phyloP scores from a whole-genome alignment of 805 yeast species.

The Saccharomycopsis vini region DNA sequence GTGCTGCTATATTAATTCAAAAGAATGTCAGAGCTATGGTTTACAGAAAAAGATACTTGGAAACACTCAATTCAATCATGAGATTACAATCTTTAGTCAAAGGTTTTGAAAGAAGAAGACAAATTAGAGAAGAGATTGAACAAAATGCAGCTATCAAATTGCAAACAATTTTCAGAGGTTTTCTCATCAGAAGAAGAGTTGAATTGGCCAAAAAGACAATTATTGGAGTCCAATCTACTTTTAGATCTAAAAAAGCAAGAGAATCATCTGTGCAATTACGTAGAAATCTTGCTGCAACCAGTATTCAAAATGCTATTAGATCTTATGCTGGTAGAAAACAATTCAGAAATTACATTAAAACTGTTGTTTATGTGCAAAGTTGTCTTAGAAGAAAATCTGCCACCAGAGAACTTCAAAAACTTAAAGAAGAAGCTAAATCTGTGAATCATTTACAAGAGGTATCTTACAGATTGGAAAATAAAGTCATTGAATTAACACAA shows the following conservation, averaged over 20 bases:
- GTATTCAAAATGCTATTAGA: slow-evolving; percentile 68
- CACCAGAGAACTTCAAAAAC: slow-evolving; percentile 45
- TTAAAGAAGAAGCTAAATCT: slow-evolving; percentile 85
- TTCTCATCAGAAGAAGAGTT: slow-evolving; percentile 35
- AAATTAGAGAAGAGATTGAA: slow-evolving; percentile 47
- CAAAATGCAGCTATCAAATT: slow-evolving; percentile 55
- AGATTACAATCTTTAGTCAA: slow-evolving; percentile 52
- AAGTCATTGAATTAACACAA: slow-evolving; percentile 93
- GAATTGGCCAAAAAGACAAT: slow-evolving; percentile 26
- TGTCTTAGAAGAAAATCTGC: slow-evolving; percentile 73
- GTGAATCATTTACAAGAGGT: slow-evolving; percentile 85
- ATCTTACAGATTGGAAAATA: slow-evolving; percentile 88
- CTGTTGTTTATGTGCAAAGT: slow-evolving; percentile 69
- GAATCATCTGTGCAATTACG: slow-evolving; percentile 39
- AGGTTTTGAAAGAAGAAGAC: slow-evolving; percentile 51
- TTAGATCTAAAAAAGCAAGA: slow-evolving; percentile 48
- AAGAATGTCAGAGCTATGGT: slow-evolving; percentile 62
- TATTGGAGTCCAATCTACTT: slow-evolving; percentile 38
- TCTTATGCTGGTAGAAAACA: slow-evolving; percentile 52
- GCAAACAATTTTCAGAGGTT: slow-evolving; percentile 60
- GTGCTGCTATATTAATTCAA: slow-evolving; percentile 78
- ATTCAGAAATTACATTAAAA: slow-evolving; percentile 37
- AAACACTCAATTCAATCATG: slow-evolving; percentile 44
- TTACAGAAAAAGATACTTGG: slow-evolving; percentile 53
- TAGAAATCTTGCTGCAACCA: slow-evolving; percentile 54